Conservation (phyloP, 768 basidiomycete genomes). For the Suillus luteus region DNA sequence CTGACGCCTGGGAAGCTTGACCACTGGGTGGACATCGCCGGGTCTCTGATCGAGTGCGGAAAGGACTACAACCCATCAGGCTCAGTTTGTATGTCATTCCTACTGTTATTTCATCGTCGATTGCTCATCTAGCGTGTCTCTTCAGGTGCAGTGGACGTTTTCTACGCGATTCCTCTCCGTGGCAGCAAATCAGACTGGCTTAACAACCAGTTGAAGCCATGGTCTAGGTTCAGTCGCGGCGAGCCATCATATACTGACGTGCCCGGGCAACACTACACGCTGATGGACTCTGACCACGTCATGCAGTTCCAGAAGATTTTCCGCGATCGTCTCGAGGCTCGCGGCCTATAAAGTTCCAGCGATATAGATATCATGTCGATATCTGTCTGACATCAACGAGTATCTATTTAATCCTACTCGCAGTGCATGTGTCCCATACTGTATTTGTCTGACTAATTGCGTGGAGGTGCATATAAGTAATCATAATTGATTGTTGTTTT, state of each 20-base stretch:
- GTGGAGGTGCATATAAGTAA: background rate
- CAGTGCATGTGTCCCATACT: background rate
- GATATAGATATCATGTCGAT: background rate
- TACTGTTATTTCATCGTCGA: no score
- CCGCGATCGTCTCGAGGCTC: conserved; percentile 27
- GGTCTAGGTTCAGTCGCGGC: conserved; percentile 25
- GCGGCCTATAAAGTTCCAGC: conserved; percentile 23
- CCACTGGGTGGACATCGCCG: conserved; percentile 34
- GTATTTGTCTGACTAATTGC: background rate
- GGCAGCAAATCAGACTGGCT: conserved; percentile 35
- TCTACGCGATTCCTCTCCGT: conserved; percentile 30
- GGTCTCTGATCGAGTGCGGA: conserved; percentile 34
- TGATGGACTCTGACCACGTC: conserved; percentile 35
- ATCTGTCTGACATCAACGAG: background rate
- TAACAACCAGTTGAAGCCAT: conserved; percentile 31
- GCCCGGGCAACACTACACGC: conserved; percentile 32
- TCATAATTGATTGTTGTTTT: background rate
- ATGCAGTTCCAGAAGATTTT: conserved; percentile 33
- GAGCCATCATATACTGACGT: conserved; percentile 29
- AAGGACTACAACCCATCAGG: conserved; percentile 27
- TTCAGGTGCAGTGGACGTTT: conserved; percentile 25
- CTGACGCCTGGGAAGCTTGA: conserved; percentile 27
- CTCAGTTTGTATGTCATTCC: conserved; percentile 29
- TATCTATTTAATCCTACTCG: background rate
- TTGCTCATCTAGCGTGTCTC: conserved; percentile 3